Evolutionary conservation across 176 grass and related monocot genomes (phyloP).

Genomic region (Aegilops tauschii): DNA sequence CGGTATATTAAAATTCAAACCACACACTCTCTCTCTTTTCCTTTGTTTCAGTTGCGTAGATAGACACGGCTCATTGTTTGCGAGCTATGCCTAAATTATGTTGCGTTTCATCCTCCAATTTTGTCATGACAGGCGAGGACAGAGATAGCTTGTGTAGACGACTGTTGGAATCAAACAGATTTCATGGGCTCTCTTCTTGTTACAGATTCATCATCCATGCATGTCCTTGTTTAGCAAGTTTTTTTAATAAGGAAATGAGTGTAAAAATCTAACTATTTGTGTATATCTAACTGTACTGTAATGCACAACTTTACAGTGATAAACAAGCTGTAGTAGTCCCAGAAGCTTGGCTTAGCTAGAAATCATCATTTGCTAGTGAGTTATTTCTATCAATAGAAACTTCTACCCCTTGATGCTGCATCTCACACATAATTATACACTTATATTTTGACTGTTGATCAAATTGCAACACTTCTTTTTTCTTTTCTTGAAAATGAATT

Average conservation of each 20-base stretch:
- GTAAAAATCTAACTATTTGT: background rate
- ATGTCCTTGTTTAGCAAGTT: background rate
- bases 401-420: background rate
- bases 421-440: background rate
- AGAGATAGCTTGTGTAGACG: background rate
- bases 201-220: background rate
- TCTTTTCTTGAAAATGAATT: background rate
- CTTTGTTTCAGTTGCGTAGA: background rate
- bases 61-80: conserved; percentile 2
- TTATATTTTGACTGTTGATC: background rate
- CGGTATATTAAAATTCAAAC: background rate
- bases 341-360: background rate
- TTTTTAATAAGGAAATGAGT: too few relatives aligned
- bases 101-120: conserved; percentile 4
- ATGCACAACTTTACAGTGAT: background rate
- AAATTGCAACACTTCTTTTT: background rate
- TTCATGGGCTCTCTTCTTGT: background rate
- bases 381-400: background rate
- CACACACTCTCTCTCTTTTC: background rate
- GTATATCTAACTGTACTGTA: background rate
- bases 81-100: background rate
- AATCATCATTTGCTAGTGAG: background rate
- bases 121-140: background rate
- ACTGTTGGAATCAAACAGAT: background rate
- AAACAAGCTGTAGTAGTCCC: background rate